These are phyloP conservation scores for Aspergillus fischeri DNA, from an alignment of 2,329 filamentous ascomycete genomes.

Conservation along the genomic window DNA sequence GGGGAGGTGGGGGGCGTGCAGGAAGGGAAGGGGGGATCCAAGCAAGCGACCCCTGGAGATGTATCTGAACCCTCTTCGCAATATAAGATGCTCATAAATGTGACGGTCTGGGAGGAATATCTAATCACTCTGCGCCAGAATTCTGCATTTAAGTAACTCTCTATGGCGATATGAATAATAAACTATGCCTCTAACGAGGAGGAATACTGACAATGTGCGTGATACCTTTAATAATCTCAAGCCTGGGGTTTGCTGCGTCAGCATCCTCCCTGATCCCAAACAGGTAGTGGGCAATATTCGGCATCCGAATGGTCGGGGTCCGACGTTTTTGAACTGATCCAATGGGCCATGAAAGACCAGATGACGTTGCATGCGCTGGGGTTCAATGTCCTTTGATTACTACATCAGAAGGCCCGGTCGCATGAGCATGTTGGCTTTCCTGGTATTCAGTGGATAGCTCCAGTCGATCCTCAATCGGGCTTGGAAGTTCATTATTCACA, in stretches of 20 bases:
- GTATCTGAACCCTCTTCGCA: too few relatives aligned
- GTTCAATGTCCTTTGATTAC: neutral
- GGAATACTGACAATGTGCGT: neutral
- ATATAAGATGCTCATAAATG: too few relatives aligned
- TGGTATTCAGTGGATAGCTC: neutral
- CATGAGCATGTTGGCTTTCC: neutral
- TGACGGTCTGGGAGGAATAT: too few relatives aligned
- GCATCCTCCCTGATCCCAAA: neutral
- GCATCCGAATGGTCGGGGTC: neutral
- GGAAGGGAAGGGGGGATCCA: too few relatives aligned
- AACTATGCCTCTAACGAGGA: too few relatives aligned
- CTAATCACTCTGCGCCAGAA: too few relatives aligned
- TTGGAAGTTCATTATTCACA: neutral
- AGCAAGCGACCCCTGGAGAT: too few relatives aligned
- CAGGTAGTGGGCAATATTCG: neutral
- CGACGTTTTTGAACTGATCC: neutral
- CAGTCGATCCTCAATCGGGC: neutral
- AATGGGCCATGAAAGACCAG: neutral
- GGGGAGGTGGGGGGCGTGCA: too few relatives aligned
- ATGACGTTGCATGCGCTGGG: neutral
- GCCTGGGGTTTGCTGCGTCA: neutral
- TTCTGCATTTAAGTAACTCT: too few relatives aligned
- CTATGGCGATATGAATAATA: too few relatives aligned
- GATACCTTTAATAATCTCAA: neutral
- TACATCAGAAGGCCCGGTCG: neutral